Evolutionary conservation across 179 eudicot species (phyloP).

Genomic region (Gypsophila paniculata): DNA sequence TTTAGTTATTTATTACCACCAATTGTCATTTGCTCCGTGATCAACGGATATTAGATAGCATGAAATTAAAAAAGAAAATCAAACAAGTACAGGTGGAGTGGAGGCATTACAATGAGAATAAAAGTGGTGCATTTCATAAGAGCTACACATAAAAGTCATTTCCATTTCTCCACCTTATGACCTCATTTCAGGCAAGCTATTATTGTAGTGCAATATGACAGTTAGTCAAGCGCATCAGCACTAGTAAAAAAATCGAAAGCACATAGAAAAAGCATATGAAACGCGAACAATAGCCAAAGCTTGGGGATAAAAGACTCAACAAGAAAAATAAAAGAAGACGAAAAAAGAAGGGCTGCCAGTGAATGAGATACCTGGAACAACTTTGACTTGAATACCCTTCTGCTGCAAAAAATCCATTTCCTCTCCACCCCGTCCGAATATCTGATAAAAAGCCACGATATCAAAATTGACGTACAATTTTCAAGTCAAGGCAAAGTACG

Average conservation of each 20-base stretch:
- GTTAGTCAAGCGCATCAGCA: neutral
- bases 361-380: constrained; percentile 56
- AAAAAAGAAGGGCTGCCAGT: neutral
- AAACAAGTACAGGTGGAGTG: neutral
- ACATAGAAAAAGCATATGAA: neutral
- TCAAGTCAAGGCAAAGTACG: neutral
- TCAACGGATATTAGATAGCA: neutral
- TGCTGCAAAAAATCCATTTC: constrained; percentile 96
- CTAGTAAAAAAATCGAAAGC: neutral
- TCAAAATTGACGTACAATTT: neutral
- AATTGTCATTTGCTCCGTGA: neutral
- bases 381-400: constrained; percentile 87
- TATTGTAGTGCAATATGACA: neutral
- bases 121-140: neutral
- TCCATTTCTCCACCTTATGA: neutral
- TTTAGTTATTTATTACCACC: too few relatives aligned
- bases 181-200: neutral
- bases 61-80: neutral
- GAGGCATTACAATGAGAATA: neutral
- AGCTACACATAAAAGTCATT: neutral
- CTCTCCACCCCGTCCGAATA: constrained; percentile 97
- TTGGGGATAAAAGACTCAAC: neutral
- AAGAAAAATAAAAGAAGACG: neutral
- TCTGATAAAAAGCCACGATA: constrained; percentile 30
- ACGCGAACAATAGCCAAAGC: neutral